Base-by-base conservation (phyloP, 2,329 filamentous ascomycete genomes). In the Fusarium sp. region DNA sequence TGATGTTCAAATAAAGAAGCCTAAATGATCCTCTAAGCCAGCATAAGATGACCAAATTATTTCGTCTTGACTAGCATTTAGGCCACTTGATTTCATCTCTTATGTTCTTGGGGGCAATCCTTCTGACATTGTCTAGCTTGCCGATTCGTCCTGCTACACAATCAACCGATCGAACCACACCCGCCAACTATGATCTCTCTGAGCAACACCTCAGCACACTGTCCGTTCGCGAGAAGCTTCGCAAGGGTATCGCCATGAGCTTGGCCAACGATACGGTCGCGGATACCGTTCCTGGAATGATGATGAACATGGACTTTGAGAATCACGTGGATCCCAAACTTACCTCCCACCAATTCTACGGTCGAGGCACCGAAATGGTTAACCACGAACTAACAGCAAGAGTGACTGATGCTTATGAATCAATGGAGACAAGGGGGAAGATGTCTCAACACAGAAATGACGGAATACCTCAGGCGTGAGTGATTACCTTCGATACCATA, bases 201-300 rank as follows among this genome's bases (percentile, higher is more conserved):
- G 44, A 67, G 31, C 58, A 69, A 7, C 51, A 65, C n/a, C 61
- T 69, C 26, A 48, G 44, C 31, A 58, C 46, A 6, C 59, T 73
- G 5, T 65, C 62, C 12, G 48, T 67, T 13, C 39, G 55, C 8
- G 71, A 72, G 25, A 73, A 70, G 28, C 55, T 73, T n/a, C 57
- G 42, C 31, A 71, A 71, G 46, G 71, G 71, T 8, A 59, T 74
- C 54, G 55, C 64, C 14, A 66, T 60, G 55, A 45, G 67, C n/a
- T 65, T 74, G 16, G 67, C 62, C 39, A n/a, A 39, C 43, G 52
- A 67, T 34, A 7, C 5, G 4, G 34, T 18, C 34, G 9, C 34
- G 9, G 16, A 37, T 37, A 37, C 69, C 12, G 41, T 67, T 4
- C 28, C 42, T 26, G 58, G 39, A 3, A 58, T 57, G 55, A 60